phyloP scores from a whole-genome alignment of 2,329 filamentous ascomycete species.

The Xylariaceae sp. region DNA sequence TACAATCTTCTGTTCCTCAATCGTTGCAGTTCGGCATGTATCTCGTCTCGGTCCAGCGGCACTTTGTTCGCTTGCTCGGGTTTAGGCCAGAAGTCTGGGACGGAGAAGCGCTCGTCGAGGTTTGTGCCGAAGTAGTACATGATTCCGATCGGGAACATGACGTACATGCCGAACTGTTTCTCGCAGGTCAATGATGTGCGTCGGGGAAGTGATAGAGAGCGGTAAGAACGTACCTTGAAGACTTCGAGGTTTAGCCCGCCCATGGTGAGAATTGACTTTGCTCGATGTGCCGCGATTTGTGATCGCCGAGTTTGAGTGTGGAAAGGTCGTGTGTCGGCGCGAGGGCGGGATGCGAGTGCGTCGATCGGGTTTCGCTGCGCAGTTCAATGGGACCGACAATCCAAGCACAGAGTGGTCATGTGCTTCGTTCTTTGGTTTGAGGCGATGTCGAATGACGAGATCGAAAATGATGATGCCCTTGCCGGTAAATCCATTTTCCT shows the following conservation, averaged over 20 bases:
- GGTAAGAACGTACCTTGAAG: constrained; percentile 67
- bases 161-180: constrained; percentile 89
- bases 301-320: too few species aligned
- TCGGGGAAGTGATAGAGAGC: background rate
- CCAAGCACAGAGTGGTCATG: too few species aligned
- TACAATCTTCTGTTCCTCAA: constrained; percentile 66
- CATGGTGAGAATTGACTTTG: constrained; percentile 46
- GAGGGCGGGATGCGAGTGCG: too few species aligned
- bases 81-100: constrained; percentile 92
- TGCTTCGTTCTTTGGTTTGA: background rate
- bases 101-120: constrained; percentile 85
- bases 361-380: too few species aligned
- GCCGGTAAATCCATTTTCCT: constrained; percentile 13
- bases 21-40: constrained; percentile 74
- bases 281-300: background rate
- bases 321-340: too few species aligned
- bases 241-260: constrained; percentile 89
- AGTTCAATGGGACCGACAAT: too few species aligned
- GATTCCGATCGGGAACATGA: constrained; percentile 97
- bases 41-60: constrained; percentile 76
- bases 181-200: background rate
- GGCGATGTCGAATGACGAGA: background rate
- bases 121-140: constrained; percentile 99
- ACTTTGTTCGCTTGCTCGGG: constrained; percentile 73
- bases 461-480: constrained; percentile 5